These are phyloP conservation scores for Cicer arietinum DNA, from an alignment of 306 rosid species.

Conservation along the genomic window DNA sequence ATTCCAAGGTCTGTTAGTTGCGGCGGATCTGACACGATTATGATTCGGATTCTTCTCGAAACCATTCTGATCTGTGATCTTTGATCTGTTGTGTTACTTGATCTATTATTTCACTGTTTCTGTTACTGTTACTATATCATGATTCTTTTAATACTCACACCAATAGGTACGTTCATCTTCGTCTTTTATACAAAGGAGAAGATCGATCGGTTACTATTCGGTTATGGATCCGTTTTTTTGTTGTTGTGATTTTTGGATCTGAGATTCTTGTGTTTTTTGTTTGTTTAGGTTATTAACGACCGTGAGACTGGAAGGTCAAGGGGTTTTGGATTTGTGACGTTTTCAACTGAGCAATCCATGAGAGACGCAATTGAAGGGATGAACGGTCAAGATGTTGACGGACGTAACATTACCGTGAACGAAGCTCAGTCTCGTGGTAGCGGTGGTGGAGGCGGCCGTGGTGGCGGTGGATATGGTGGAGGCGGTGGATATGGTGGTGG, in stretches of 20 bases:
- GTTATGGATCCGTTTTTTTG: neutral
- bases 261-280: neutral
- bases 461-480: neutral
- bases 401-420: slow-evolving; percentile 87
- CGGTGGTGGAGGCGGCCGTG: slow-evolving; percentile 52
- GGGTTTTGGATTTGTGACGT: slow-evolving; percentile 91
- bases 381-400: slow-evolving; percentile 85
- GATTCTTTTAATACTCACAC: slow-evolving; percentile 60
- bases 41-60: slow-evolving; percentile 50
- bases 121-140: slow-evolving; percentile 56
- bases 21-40: slow-evolving; percentile 75
- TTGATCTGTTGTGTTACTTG: slow-evolving; percentile 65
- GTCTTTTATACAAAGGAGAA: slow-evolving; percentile 66
- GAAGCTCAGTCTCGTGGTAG: slow-evolving; percentile 83
- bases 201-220: slow-evolving; percentile 84
- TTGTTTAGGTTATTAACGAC: slow-evolving; percentile 71
- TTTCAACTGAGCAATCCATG: slow-evolving; percentile 68
- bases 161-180: slow-evolving; percentile 94
- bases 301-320: slow-evolving; percentile 95
- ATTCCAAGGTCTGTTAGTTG: slow-evolving; percentile 96
- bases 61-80: slow-evolving; percentile 61
- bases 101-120: slow-evolving; percentile 52
- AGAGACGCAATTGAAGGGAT: slow-evolving; percentile 77
- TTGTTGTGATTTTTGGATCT: neutral
- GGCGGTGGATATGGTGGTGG: slow-evolving; percentile 6